These are phyloP conservation scores for Tulasnella sp. DNA, from an alignment of 768 basidiomycete genomes.

Conservation along the genomic window DNA sequence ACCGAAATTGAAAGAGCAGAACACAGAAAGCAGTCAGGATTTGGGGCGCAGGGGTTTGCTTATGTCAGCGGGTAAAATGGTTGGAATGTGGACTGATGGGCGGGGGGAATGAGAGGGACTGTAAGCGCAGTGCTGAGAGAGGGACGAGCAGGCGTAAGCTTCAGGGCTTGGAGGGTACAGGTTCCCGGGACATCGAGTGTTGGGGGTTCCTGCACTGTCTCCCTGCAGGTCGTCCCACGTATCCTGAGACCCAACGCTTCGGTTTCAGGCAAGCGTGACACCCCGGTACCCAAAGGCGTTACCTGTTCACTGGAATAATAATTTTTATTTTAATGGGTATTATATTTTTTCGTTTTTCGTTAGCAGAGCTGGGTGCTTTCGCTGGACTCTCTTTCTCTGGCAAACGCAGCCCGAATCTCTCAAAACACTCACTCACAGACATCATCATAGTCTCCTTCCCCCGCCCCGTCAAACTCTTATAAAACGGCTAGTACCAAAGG, in stretches of 20 bases:
- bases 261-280: background rate
- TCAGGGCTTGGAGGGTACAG: background rate
- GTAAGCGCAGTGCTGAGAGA: background rate
- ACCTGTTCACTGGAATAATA: background rate
- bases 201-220: background rate
- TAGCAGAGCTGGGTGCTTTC: background rate
- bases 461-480: background rate
- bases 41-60: background rate
- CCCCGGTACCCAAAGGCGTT: background rate
- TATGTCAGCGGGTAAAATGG: background rate
- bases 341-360: background rate
- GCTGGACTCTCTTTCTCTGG: background rate
- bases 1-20: background rate
- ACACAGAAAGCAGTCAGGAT: too few species aligned
- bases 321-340: background rate
- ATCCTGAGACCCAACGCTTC: background rate
- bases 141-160: background rate
- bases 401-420: background rate
- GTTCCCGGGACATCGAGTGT: background rate
- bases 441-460: background rate
- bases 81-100: background rate
- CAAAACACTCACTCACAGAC: conserved; percentile 1
- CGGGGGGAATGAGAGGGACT: background rate
- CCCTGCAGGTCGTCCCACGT: background rate
- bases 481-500: background rate